Evolutionary conservation across 176 grass and related monocot genomes (phyloP).

Genomic region (Juncus inflexus): DNA sequence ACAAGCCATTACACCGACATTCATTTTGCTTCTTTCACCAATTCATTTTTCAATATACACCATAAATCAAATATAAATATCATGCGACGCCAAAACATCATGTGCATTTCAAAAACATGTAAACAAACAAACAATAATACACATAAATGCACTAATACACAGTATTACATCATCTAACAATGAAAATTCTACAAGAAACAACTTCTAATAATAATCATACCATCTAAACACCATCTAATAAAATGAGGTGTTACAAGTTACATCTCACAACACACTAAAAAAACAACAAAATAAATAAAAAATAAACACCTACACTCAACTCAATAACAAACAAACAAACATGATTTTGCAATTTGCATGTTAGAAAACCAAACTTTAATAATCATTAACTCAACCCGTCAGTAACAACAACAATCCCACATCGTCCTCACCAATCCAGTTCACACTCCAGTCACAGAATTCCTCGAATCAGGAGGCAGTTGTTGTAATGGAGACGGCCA

Average conservation of each 20-base stretch:
- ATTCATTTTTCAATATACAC: too few relatives aligned
- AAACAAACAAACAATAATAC: not conserved
- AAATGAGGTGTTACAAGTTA: conserved; percentile 22
- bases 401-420: not conserved
- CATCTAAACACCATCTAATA: conserved; percentile 25
- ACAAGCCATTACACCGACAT: too few relatives aligned
- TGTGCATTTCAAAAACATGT: too few relatives aligned
- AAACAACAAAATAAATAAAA: conserved; percentile 8
- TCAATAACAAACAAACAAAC: conserved; percentile 4
- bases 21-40: too few relatives aligned
- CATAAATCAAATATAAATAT: too few relatives aligned
- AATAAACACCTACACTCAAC: not conserved
- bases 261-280: conserved; percentile 1
- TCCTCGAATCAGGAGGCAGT: conserved; percentile 27
- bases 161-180: conserved; percentile 17
- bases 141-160: conserved; percentile 17
- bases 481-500: conserved; percentile 51
- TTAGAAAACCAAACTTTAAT: too few relatives aligned
- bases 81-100: too few relatives aligned
- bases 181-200: conserved; percentile 24
- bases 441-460: conserved; percentile 39
- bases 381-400: conserved; percentile 13
- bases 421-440: not conserved
- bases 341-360: not conserved
- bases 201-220: not conserved